These are phyloP conservation scores for Tuber melanosporum DNA, from an alignment of 495 filamentous ascomycete genomes.

Conservation along the genomic window DNA sequence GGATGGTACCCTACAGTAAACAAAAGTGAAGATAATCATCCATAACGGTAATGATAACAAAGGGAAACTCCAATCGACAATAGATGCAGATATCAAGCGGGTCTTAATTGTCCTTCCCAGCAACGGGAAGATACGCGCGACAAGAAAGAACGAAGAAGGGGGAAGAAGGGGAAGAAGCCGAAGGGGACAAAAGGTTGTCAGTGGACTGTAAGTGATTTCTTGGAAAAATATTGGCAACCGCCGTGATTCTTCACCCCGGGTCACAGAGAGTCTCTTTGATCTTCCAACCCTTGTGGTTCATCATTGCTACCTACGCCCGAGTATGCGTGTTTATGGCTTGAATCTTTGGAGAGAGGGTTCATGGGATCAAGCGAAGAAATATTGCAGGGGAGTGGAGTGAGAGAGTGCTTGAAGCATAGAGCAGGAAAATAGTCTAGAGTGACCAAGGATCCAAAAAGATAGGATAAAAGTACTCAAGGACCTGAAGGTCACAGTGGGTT, in stretches of 20 bases:
- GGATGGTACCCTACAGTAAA: not conserved
- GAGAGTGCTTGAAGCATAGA: not conserved
- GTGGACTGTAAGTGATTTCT: not conserved
- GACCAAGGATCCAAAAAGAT: not conserved
- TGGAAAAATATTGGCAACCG: not conserved
- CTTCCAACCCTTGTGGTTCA: not conserved
- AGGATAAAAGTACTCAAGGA: not conserved
- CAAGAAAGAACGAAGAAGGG: not conserved
- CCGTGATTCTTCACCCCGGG: not conserved
- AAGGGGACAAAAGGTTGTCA: not conserved
- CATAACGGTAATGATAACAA: not conserved
- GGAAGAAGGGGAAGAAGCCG: not conserved
- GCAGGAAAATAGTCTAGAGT: not conserved
- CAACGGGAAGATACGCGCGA: not conserved
- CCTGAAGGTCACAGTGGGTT: not conserved
- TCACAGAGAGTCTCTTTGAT: not conserved
- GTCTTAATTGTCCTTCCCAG: not conserved
- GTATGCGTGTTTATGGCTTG: slow-evolving; percentile 13
- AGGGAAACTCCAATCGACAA: not conserved
- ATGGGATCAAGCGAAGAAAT: slow-evolving; percentile 16
- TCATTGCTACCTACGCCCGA: not conserved
- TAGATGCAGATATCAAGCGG: not conserved
- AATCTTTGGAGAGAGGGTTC: slow-evolving; percentile 3
- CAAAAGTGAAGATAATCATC: not conserved
- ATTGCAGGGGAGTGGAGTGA: not conserved